A percentile compares a stretch with the other conserved stretches of the same genome.
Evolutionary conservation across 768 basidiomycete genomes (phyloP).

Genomic region (Lactarius pseudohatsudake): DNA sequence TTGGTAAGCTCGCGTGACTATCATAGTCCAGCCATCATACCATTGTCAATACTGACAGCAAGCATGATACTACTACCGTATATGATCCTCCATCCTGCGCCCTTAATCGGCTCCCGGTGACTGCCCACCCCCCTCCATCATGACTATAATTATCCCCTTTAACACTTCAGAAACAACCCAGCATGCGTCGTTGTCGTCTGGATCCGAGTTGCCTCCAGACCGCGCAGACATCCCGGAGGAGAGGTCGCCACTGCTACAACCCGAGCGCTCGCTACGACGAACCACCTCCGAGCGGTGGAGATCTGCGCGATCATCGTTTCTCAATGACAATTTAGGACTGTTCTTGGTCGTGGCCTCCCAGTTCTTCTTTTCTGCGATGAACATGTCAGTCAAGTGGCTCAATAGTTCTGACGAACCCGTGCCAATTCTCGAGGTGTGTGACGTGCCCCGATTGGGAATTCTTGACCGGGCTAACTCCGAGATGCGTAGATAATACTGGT

Average conservation of each 20-base stretch:
- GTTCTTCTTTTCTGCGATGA: neutral
- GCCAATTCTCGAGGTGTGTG: slow-evolving; percentile 2
- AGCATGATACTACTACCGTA: neutral
- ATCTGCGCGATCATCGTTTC: neutral
- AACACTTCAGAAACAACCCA: neutral
- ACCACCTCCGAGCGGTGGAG: neutral
- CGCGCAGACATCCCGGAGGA: neutral
- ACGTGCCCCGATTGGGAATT: neutral
- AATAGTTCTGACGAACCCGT: neutral
- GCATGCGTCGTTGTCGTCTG: neutral
- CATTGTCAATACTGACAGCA: neutral
- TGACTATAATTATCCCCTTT: neutral
- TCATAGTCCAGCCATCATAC: too few species aligned
- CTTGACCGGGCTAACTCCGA: neutral
- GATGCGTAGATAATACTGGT: slow-evolving; percentile 49
- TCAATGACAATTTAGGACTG: neutral
- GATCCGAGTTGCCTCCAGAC: neutral
- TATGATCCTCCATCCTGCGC: neutral
- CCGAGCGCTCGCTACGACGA: neutral
- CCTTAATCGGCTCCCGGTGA: neutral
- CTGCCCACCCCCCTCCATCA: neutral
- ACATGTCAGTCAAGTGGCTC: neutral
- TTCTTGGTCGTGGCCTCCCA: neutral
- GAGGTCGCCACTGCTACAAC: neutral
- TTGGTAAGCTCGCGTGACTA: neutral